Percentiles rank a stretch among this genome's conserved stretches.
These are phyloP conservation scores for Candida dubliniensis DNA, from an alignment of 1,139 yeast species.

Conservation along the genomic window DNA sequence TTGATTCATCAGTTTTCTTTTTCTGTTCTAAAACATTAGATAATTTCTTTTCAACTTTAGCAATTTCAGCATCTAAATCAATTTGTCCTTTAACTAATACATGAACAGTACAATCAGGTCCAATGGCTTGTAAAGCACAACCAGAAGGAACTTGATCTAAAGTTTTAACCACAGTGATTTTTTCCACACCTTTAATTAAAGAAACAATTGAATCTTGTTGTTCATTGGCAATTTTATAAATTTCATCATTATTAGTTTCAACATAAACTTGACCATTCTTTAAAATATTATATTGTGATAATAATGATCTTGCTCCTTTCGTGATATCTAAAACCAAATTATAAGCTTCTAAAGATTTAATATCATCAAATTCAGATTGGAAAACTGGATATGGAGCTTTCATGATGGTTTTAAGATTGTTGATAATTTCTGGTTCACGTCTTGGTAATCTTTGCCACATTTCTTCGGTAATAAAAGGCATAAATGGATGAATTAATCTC, in stretches of 20 bases:
- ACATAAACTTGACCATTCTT: slow-evolving; percentile 86
- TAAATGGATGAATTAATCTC: slow-evolving; percentile 92
- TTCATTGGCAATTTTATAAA: slow-evolving; percentile 53
- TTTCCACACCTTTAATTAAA: slow-evolving; percentile 85
- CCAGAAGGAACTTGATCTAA: slow-evolving; percentile 73
- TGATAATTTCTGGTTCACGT: slow-evolving; percentile 59
- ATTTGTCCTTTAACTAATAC: slow-evolving; percentile 92
- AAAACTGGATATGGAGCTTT: slow-evolving; percentile 78
- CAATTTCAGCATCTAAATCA: slow-evolving; percentile 86
- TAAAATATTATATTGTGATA: slow-evolving; percentile 84
- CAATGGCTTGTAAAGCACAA: slow-evolving; percentile 81
- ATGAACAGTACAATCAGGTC: slow-evolving; percentile 81
- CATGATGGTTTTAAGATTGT: slow-evolving; percentile 63
- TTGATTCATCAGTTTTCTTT: slow-evolving; percentile 40
- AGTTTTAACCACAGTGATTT: slow-evolving; percentile 59
- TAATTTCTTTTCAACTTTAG: slow-evolving; percentile 78
- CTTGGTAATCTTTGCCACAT: slow-evolving; percentile 98
- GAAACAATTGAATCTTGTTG: slow-evolving; percentile 87
- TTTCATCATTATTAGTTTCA: slow-evolving; percentile 56
- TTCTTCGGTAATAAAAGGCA: slow-evolving; percentile 97
- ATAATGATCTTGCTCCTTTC: slow-evolving; percentile 87
- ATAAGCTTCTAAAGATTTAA: slow-evolving; percentile 67
- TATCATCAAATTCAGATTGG: slow-evolving; percentile 59
- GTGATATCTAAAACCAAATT: slow-evolving; percentile 84
- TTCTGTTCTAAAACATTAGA: slow-evolving; percentile 55